Evolutionary conservation across 2,329 filamentous ascomycete species (phyloP), one percentile per base, ranked within the genome.

Genomic region (Colletotrichum sp.): DNA sequence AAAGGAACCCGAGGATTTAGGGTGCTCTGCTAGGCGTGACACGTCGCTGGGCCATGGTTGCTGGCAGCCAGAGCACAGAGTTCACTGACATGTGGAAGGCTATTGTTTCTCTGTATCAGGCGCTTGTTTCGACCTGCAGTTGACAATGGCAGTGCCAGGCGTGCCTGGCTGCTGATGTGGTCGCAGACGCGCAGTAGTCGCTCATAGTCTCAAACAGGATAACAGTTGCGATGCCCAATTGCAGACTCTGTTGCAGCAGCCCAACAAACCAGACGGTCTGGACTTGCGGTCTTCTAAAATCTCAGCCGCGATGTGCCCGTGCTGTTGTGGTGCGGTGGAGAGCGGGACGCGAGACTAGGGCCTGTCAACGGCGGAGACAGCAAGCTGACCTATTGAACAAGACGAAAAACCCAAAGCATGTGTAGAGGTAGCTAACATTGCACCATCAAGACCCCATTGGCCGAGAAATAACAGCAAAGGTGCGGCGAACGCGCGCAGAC

Each of bases 51-150:
- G 44, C 39, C 59, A 39, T 22, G 15, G 30, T 19, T 36, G 27
- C 39, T 63, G 25, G 27, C 49, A 63, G 44, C 34, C 8, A 61
- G 29, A 27, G n/a, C n/a, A 29, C n/a, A 32, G 25, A 29, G 11
- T 25, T 69, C 30, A 59, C 32, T 68, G 64, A 27, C 73, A 76
- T 76, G 73, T 73, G 73, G 39, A 68, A 73, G 70, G 27, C 29
- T 73, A 19, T n/a, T 73, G 39, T 63, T 15, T 66, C 62, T 61
- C 44, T 55, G 16, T 59, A 69, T 67, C 29, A 32, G 25, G 73
- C 73, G 69, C 69, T 73, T 76, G 73, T 73, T 76, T 73, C 73
- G 73, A 39, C 49, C 32, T 27, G 57, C n/a, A 65, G 39, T 15
- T 8, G 39, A 67, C n/a, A 15, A 68, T 59, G n/a, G 62, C 13